Percentiles rank a stretch among this genome's conserved stretches.
phyloP scores from a whole-genome alignment of 1,284 basidiomycete genomes.

The Irpex rosettiformis region DNA sequence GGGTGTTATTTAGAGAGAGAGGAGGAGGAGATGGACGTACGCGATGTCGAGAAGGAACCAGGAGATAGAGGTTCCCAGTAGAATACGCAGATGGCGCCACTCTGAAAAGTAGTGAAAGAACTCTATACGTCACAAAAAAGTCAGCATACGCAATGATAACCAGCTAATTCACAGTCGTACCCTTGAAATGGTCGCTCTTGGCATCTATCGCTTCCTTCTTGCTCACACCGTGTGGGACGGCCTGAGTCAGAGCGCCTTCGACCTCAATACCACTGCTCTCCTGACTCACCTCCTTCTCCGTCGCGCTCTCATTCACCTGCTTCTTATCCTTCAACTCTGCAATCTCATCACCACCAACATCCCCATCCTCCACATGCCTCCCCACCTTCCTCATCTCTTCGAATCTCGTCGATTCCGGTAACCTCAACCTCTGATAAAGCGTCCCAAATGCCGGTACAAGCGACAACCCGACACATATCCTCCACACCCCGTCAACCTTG shows the following conservation, averaged over 20 bases:
- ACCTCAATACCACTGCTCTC: slow-evolving; percentile 10
- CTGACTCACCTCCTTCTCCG: slow-evolving; percentile 16
- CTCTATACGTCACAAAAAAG: slow-evolving; percentile 27
- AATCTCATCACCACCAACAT: slow-evolving; percentile 6
- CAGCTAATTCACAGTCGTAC: slow-evolving; percentile 20
- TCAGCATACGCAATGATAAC: not conserved
- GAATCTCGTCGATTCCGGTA: slow-evolving; percentile 67
- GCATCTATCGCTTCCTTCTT: slow-evolving; percentile 14
- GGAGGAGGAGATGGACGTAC: slow-evolving; percentile 24
- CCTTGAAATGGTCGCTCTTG: slow-evolving; percentile 38
- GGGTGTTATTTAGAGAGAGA: not conserved
- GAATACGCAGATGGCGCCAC: slow-evolving; percentile 51
- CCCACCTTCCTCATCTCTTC: slow-evolving; percentile 36
- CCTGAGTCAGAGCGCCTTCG: slow-evolving; percentile 11
- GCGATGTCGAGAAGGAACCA: slow-evolving; percentile 60
- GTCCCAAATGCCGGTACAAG: slow-evolving; percentile 57
- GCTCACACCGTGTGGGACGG: not conserved
- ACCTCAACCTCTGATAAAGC: slow-evolving; percentile 71
- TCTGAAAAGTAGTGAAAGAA: slow-evolving; percentile 51
- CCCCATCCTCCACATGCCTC: slow-evolving; percentile 28
- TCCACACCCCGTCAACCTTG: slow-evolving; percentile 65
- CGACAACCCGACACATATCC: slow-evolving; percentile 48
- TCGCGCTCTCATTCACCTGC: not conserved
- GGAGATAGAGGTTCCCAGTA: slow-evolving; percentile 48
- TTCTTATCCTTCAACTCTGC: slow-evolving; percentile 31